These are phyloP conservation scores for Malus orientalis DNA, from an alignment of 306 rosid genomes.

Conservation along the genomic window DNA sequence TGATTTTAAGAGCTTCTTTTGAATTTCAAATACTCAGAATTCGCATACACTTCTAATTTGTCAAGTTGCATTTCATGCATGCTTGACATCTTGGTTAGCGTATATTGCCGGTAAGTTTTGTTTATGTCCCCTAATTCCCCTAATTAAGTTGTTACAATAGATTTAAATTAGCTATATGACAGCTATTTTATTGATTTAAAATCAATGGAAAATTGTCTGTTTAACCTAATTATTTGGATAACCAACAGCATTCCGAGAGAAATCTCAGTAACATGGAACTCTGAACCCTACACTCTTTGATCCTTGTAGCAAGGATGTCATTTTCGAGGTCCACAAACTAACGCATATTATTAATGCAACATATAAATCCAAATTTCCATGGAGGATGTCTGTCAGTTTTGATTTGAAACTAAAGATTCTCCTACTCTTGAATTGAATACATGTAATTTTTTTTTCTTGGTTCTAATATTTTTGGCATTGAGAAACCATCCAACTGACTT, in stretches of 20 bases:
- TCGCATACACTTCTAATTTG: slow-evolving; percentile 37
- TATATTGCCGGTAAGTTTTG: slow-evolving; percentile 6
- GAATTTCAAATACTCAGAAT: slow-evolving; percentile 9
- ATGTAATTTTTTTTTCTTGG: slow-evolving; percentile 1
- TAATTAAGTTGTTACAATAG: neutral
- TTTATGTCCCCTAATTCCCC: neutral
- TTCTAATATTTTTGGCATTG: slow-evolving; percentile 26
- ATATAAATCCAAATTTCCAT: slow-evolving; percentile 31
- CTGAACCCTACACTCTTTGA: slow-evolving; percentile 3
- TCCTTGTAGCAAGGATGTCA: slow-evolving; percentile 31
- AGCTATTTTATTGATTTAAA: slow-evolving; percentile 14
- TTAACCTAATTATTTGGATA: slow-evolving; percentile 24
- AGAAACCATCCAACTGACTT: slow-evolving; percentile 31
- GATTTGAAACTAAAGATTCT: slow-evolving; percentile 28
- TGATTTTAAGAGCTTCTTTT: slow-evolving; percentile 21
- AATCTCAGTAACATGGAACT: slow-evolving; percentile 34
- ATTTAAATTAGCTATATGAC: slow-evolving; percentile 1
- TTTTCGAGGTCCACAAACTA: slow-evolving; percentile 32
- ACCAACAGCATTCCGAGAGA: slow-evolving; percentile 11
- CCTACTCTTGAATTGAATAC: slow-evolving; percentile 15
- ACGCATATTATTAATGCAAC: slow-evolving; percentile 23
- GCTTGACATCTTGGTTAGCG: slow-evolving; percentile 8
- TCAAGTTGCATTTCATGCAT: slow-evolving; percentile 14
- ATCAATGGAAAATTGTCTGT: slow-evolving; percentile 1
- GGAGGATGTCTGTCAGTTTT: slow-evolving; percentile 71